A percentile compares a stretch with the other conserved stretches of the same genome.
These are phyloP conservation scores for Monilinia aucupariae DNA, from an alignment of 2,329 filamentous ascomycete species.

Conservation along the genomic window DNA sequence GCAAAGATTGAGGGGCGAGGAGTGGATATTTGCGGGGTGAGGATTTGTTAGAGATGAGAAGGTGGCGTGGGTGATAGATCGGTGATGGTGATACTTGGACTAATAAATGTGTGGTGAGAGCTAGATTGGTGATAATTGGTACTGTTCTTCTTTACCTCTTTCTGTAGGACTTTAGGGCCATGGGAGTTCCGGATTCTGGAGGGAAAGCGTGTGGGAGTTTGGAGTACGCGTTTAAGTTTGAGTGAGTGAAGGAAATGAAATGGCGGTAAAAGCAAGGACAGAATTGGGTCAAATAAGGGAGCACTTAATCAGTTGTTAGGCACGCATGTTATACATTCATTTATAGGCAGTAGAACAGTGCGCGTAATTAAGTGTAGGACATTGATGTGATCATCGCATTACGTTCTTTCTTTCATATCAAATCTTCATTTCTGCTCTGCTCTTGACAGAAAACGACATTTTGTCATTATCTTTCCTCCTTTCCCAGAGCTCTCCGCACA, in stretches of 20 bases:
- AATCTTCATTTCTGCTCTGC: neutral
- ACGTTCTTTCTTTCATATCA: neutral
- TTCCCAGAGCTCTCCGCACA: neutral
- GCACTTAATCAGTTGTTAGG: neutral
- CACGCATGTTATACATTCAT: neutral
- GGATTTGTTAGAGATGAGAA: conserved; percentile 50
- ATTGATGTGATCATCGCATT: neutral
- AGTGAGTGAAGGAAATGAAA: neutral
- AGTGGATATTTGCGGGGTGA: conserved; percentile 69
- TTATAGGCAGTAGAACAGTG: neutral
- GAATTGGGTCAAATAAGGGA: neutral
- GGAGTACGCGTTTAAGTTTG: neutral
- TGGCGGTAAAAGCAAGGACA: neutral
- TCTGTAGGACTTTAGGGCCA: neutral
- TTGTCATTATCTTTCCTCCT: neutral
- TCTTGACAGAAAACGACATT: neutral
- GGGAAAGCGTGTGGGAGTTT: neutral
- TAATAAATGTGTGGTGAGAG: too few relatives aligned
- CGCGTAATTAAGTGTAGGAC: neutral
- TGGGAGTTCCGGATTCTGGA: neutral
- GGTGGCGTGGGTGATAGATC: neutral
- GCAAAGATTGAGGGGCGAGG: conserved; percentile 61
- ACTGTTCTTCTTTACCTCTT: neutral
- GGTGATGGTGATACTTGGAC: neutral
- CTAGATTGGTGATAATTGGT: neutral